Conservation (phyloP, 1,284 basidiomycete genomes). For the Trichosporon ovoides region DNA sequence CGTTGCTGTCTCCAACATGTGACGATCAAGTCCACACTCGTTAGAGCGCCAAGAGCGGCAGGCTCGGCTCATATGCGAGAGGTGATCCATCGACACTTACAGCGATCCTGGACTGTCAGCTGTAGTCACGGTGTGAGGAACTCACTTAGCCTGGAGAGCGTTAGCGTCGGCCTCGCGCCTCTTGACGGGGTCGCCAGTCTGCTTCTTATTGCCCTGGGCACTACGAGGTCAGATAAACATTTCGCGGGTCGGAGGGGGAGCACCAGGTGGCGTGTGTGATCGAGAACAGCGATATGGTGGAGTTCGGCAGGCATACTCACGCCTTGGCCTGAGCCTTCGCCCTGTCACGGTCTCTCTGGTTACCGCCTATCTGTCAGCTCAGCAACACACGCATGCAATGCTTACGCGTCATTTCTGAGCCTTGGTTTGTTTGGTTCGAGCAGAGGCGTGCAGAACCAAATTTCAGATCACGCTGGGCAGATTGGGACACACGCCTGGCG, state of each 20-base stretch:
- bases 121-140: not conserved
- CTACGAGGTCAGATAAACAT: constrained; percentile 1
- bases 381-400: too few species aligned
- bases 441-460: not conserved
- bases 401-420: not conserved
- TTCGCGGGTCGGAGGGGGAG: not conserved
- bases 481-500: too few species aligned
- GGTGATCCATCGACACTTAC: constrained; percentile 12
- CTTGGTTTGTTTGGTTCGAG: not conserved
- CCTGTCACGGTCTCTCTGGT: constrained; percentile 26
- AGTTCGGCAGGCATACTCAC: constrained; percentile 12
- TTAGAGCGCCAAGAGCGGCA: not conserved
- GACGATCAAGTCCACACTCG: not conserved
- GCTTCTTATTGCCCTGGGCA: constrained; percentile 15
- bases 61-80: not conserved
- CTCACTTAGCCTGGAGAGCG: constrained; percentile 26
- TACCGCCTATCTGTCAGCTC: constrained; percentile 16
- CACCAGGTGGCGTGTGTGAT: too few species aligned
- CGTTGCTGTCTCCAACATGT: too few species aligned
- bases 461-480: not conserved
- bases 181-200: constrained; percentile 14
- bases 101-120: constrained; percentile 17
- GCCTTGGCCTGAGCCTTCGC: constrained; percentile 18
- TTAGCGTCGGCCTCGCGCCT: constrained; percentile 22
- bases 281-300: not conserved